Base-by-base conservation (phyloP, 2,329 filamentous ascomycete genomes). In the Alternaria dauci region DNA sequence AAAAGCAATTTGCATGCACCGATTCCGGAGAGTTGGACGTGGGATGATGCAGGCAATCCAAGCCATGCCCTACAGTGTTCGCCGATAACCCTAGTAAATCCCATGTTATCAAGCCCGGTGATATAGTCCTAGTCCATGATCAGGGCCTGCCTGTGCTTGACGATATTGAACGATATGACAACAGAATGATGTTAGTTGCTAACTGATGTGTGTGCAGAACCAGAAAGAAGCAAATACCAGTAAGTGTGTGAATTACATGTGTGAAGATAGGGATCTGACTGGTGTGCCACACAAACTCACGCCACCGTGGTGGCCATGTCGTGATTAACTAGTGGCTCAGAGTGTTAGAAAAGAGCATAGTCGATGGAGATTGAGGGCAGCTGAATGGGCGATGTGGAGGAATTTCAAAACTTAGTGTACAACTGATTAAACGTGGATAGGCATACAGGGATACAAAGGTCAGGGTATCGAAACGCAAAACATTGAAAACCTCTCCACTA, bases 221-320 rank as follows among this genome's bases (percentile, higher is more conserved):
- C 20, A 55, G 28, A 25, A 58, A 66, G 64, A 68, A 59, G 63
- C 58, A 66, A 63, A 55, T 52, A 57, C 14, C 32, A 20, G 18
- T 34, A 41, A 18, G 18, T 59, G 56, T 57, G 60, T 46, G 42
- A 48, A 48, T 56, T 20, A 47, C 20, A 41, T 34, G 44, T 50
- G 18, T 47, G 38, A n/a, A 48, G 46, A 51, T 60, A 51, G 54
- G 52, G 48, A 59, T 41, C 54, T 62, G 30, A 52, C 42, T 43
- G 57, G 60, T 60, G 58, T 52, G 65, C 55, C 38, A 41, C 52
- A 50, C 61, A 30, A 38, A 38, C 32, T n/a, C 32, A 47, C 48
- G 30, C 51, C 38, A 34, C 46, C 34, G 44, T 47, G 38, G 44
- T 62, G 65, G 62, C 61, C 46, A 36, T 25, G 11, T 11, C 32